Evolutionary conservation across 1,284 basidiomycete species (phyloP).

Genomic region (Cutaneotrichosporon sp.): DNA sequence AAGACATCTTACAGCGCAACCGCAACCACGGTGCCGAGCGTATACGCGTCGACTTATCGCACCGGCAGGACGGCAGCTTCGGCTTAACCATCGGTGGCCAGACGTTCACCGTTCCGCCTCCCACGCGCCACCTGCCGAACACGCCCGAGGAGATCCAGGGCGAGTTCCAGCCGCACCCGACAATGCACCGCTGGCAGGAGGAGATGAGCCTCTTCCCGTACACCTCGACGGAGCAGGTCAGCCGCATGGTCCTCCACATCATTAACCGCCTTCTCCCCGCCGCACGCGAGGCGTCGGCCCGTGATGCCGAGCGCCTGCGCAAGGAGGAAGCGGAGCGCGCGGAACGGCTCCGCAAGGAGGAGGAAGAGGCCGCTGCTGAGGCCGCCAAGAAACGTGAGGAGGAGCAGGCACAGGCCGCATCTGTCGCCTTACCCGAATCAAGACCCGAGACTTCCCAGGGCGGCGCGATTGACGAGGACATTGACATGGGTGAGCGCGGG

Average conservation of each 20-base stretch:
- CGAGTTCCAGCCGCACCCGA: slow-evolving; percentile 66
- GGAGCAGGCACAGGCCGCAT: slow-evolving; percentile 24
- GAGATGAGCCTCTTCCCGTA: slow-evolving; percentile 81
- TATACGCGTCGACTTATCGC: slow-evolving; percentile 41
- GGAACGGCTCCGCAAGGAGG: slow-evolving; percentile 22
- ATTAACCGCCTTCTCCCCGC: slow-evolving; percentile 77
- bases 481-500: slow-evolving; percentile 63
- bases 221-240: slow-evolving; percentile 70
- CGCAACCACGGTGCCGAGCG: slow-evolving; percentile 30
- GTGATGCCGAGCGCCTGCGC: slow-evolving; percentile 46
- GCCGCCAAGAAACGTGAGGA: slow-evolving; percentile 25
- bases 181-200: slow-evolving; percentile 87
- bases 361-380: slow-evolving; percentile 30
- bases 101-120: slow-evolving; percentile 55
- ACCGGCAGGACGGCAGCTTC: slow-evolving; percentile 33
- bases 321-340: slow-evolving; percentile 40
- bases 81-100: slow-evolving; percentile 39
- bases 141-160: slow-evolving; percentile 28
- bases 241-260: slow-evolving; percentile 72
- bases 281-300: slow-evolving; percentile 59
- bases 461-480: slow-evolving; percentile 62
- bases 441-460: slow-evolving; percentile 60
- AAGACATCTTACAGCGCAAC: slow-evolving; percentile 61
- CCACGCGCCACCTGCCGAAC: slow-evolving; percentile 14
- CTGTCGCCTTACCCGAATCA: slow-evolving; percentile 50